phyloP scores from a whole-genome alignment of 2,329 filamentous ascomycete genomes.

The Plectosphaerella plurivora region DNA sequence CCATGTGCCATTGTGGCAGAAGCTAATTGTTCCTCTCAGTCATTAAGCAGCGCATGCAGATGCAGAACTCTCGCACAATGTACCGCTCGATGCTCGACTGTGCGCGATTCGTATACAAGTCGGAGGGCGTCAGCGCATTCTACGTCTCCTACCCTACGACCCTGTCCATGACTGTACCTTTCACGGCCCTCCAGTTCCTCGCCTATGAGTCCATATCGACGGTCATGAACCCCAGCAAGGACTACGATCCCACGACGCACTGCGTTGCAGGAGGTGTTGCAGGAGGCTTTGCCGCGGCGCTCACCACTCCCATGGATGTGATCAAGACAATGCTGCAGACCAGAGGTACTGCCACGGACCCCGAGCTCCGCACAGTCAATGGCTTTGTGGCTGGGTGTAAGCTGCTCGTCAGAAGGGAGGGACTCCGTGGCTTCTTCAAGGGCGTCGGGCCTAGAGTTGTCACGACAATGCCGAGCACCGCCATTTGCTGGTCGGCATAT shows the following conservation, averaged over 20 bases:
- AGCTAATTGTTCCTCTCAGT: constrained; percentile 47
- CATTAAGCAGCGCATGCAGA: constrained; percentile 99
- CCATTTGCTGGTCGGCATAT: constrained; percentile 93
- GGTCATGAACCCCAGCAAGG: constrained; percentile 78
- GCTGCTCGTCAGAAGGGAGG: constrained; percentile 80
- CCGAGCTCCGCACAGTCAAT: constrained; percentile 79
- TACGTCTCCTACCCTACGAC: constrained; percentile 99
- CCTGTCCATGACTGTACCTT: constrained; percentile 96
- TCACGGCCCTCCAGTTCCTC: constrained; percentile 94
- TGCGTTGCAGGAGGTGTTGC: constrained; percentile 89
- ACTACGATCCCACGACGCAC: constrained; percentile 90
- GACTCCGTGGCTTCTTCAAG: constrained; percentile 84
- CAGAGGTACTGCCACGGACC: constrained; percentile 74
- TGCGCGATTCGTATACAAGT: constrained; percentile 79
- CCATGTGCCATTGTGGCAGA: too few species aligned
- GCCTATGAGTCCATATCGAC: constrained; percentile 97
- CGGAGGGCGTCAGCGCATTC: constrained; percentile 86
- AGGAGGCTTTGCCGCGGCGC: constrained; percentile 85
- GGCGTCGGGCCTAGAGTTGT: constrained; percentile 87
- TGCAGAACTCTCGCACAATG: constrained; percentile 82
- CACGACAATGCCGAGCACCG: constrained; percentile 96
- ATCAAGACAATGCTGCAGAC: constrained; percentile 98
- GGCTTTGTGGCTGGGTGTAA: constrained; percentile 74
- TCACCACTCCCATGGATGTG: constrained; percentile 95
- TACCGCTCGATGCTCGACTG: constrained; percentile 86